Base-by-base conservation (phyloP, 2,329 filamentous ascomycete species). In the Knoxdaviesia capensis region DNA sequence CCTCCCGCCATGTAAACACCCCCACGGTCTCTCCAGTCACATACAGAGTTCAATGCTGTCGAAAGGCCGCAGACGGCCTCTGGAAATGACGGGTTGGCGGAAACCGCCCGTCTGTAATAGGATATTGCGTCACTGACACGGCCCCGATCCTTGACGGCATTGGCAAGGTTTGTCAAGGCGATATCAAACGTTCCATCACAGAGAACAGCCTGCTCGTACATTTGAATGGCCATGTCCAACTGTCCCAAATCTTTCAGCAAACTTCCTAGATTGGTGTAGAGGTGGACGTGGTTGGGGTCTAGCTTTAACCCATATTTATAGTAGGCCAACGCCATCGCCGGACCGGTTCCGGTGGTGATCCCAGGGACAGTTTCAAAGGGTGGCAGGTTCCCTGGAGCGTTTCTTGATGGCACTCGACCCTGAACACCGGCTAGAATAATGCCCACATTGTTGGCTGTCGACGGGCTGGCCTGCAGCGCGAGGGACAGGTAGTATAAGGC, bases 101-200 rank as follows among this genome's bases (percentile, higher is more conserved):
- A 69, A 7, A 98, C 88, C 35, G 90, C 90, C 48, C 87, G 75
- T 52, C 76, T 83, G 62, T 98, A 98, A 56, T 92, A 96, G 30
- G 65, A 63, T 45, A 98, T 96, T 1, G 90, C 90, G 55, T 98
- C 90, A 44, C 77, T 81, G 49, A 96, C 84, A 37, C 83, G 76
- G 3, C 90, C 90, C 50, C 92, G 85, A 56, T 98, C 90, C 58
- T 98, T 98, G 49, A 98, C 87, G 6, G 90, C 90, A 56, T 98
- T 98, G 43, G 90, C 90, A 28, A 98, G 68, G 53, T 98, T 98
- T 4, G 90, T 93, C 43, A 98, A 64, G 33, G 90, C 90, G 53
- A 98, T 98, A 53, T 98, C 90, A 53, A 98, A 98, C 29, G 77
- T 83, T n/a, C 77, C 76, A 57, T 98, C 90, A 54, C 87, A 96